phyloP scores from a whole-genome alignment of 1,284 basidiomycete species.

The Schizopora paradoxa region DNA sequence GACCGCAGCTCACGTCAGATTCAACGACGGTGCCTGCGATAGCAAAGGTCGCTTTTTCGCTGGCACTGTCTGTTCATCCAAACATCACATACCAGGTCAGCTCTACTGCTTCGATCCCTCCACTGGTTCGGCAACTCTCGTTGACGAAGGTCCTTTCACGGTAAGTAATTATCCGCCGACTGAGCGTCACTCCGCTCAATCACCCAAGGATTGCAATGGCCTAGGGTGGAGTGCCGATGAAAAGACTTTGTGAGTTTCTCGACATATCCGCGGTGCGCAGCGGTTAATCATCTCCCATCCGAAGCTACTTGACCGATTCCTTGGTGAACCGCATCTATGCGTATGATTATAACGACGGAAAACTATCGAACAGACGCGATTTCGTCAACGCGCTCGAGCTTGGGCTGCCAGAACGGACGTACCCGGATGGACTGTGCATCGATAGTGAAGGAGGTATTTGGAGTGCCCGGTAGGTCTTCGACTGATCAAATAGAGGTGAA shows the following conservation, averaged over 20 bases:
- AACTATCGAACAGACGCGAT: conserved; percentile 47
- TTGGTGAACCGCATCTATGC: conserved; percentile 56
- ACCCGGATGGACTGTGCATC: conserved; percentile 60
- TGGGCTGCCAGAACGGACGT: conserved; percentile 44
- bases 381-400: conserved; percentile 51
- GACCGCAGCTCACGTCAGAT: conserved; percentile 43
- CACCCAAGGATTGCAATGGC: conserved; percentile 54
- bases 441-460: conserved; percentile 61
- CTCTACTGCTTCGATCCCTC: conserved; percentile 56
- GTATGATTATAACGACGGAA: conserved; percentile 57
- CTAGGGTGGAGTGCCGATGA: conserved; percentile 59
- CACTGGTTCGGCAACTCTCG: conserved; percentile 39
- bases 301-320: conserved; percentile 66
- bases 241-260: conserved; percentile 45
- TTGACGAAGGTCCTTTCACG: conserved; percentile 63
- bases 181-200: conserved; percentile 11
- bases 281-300: conserved; percentile 8
- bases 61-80: conserved; percentile 50
- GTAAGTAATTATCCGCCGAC: conserved; percentile 30
- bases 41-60: conserved; percentile 58
- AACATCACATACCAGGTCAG: conserved; percentile 47
- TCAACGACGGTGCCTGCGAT: conserved; percentile 70
- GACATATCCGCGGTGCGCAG: conserved; percentile 2
- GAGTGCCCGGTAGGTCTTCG: conserved; percentile 51
- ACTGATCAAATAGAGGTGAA: conserved; percentile 9